Evolutionary conservation across 805 yeast species (phyloP), one percentile per base, ranked within the genome.

Genomic region (Kodamaea kaohsiungensis): DNA sequence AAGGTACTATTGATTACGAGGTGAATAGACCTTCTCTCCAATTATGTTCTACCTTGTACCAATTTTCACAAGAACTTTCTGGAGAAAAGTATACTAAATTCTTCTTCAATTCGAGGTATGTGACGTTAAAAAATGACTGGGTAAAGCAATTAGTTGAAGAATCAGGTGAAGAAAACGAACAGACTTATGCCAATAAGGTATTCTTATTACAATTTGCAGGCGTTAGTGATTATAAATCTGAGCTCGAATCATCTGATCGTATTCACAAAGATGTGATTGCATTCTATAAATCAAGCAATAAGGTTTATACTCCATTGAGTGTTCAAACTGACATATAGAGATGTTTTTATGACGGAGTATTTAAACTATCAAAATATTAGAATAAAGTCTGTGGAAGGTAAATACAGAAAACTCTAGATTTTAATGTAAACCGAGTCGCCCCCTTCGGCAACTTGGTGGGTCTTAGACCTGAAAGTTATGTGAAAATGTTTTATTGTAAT

Each of bases 121-220:
- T 43, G 16, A 45, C 54, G n/a, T 49, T 52, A n/a, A 76, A 75
- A 56, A 70, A 70, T 52, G 50, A 60, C 3, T 74, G 77, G 78
- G 50, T 66, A 25, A 50, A 50, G 19, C 50, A 54, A 3, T 25
- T 43, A n/a, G 47, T 57, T 1, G 16, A 45, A 15, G 46, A 22
- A 7, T 52, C 33, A 15, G 53, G 33, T 12, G 45, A 47, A 17
- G 43, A 37, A n/a, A 45, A 18, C 13, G 43, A 33, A 9, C 56
- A 55, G 40, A 46, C 54, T 16, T 58, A 66, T 48, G 69, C 70
- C 3, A 62, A 70, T 51, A 51, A 59, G 6, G 60, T 59, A 10
- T 70, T 62, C 55, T 49, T 69, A 49, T 53, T 61, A 3, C 64
- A 64, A 13, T 65, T 63, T 45, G 55, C 55, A 7, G 48, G 48